These are phyloP conservation scores for Balansia obtecta DNA, from an alignment of 2,329 filamentous ascomycete genomes.

Conservation along the genomic window DNA sequence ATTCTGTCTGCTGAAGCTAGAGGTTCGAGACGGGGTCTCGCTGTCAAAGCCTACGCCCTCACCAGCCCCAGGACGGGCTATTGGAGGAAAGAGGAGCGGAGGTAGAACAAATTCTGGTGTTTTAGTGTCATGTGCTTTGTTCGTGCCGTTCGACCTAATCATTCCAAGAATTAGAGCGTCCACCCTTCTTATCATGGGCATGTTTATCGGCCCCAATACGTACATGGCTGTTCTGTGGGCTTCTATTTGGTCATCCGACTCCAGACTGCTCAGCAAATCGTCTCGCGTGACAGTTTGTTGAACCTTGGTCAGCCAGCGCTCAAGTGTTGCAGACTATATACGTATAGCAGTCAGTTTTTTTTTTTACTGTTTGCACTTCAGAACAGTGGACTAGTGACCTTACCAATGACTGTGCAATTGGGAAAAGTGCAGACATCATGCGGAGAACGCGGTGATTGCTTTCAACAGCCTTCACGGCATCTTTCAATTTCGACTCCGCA, in stretches of 20 bases:
- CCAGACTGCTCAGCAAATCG: slow-evolving; percentile 11
- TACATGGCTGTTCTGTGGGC: slow-evolving; percentile 11
- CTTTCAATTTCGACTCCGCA: slow-evolving; percentile 22
- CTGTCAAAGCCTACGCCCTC: slow-evolving; percentile 5
- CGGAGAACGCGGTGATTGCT: slow-evolving; percentile 25
- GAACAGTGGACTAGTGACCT: slow-evolving; percentile 5
- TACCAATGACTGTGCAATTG: slow-evolving; percentile 26
- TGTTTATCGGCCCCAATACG: neutral
- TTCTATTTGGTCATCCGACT: slow-evolving; percentile 12
- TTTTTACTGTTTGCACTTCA: neutral
- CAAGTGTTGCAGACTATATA: slow-evolving; percentile 23
- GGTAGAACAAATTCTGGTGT: slow-evolving; percentile 12
- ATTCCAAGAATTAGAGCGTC: neutral
- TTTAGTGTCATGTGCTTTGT: slow-evolving; percentile 5
- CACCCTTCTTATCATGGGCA: neutral
- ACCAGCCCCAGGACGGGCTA: slow-evolving; percentile 9
- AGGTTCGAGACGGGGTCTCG: slow-evolving; percentile 6
- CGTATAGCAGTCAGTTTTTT: neutral
- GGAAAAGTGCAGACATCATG: slow-evolving; percentile 25
- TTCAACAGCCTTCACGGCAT: slow-evolving; percentile 27
- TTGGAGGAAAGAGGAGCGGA: slow-evolving; percentile 13
- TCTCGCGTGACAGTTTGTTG: slow-evolving; percentile 16
- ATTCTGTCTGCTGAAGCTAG: slow-evolving; percentile 13
- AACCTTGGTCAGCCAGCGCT: slow-evolving; percentile 26
- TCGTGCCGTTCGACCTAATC: slow-evolving; percentile 8